phyloP scores from a whole-genome alignment of 1,139 yeast species.

The Kluyveromyces sp. region DNA sequence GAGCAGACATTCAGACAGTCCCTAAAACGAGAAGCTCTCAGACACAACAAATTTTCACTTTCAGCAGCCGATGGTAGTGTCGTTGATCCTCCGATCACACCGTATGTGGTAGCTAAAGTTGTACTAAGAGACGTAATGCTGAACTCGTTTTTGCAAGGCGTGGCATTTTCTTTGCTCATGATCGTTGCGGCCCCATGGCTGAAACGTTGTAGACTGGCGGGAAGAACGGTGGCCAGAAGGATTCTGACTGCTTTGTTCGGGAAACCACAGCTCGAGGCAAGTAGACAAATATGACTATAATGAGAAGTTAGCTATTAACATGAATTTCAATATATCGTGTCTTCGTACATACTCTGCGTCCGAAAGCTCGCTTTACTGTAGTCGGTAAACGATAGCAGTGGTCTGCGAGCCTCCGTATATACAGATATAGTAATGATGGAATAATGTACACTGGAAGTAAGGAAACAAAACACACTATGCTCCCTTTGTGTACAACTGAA shows the following conservation, averaged over 20 bases:
- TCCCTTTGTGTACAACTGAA: too few species aligned
- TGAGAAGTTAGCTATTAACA: background rate
- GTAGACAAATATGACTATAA: background rate
- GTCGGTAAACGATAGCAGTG: background rate
- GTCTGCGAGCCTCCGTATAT: background rate
- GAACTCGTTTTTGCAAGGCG: conserved; percentile 64
- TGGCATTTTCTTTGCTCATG: conserved; percentile 39
- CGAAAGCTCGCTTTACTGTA: background rate
- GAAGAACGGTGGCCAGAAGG: conserved; percentile 20
- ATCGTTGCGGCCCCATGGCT: conserved; percentile 40
- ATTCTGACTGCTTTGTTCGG: conserved; percentile 8
- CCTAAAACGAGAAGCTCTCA: conserved; percentile 32
- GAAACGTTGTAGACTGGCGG: conserved; percentile 21
- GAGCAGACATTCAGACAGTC: conserved; percentile 51
- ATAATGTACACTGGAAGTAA: background rate
- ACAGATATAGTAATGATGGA: background rate
- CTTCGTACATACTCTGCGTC: background rate
- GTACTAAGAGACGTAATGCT: conserved; percentile 55
- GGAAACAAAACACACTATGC: background rate
- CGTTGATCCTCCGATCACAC: conserved; percentile 38
- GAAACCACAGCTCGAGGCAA: background rate
- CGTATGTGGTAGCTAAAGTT: conserved; percentile 46
- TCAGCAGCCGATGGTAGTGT: conserved; percentile 23
- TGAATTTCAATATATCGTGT: background rate
- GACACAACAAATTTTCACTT: conserved; percentile 11